Percentiles rank a stretch among this genome's conserved stretches.
These are phyloP conservation scores for Stylosanthes scabra DNA, from an alignment of 331 rosid species.

Conservation along the genomic window DNA sequence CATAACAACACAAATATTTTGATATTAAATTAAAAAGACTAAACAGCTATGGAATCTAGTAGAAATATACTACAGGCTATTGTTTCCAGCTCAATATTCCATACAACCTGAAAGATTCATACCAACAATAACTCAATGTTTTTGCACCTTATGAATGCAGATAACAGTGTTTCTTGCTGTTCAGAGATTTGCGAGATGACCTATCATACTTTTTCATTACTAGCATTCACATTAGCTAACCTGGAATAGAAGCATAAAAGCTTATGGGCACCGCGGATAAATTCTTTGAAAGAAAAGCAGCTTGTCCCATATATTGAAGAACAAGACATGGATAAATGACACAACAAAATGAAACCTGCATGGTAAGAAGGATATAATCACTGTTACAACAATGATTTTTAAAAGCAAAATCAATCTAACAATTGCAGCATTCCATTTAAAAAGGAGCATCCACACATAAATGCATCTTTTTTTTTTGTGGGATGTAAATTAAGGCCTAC, in stretches of 20 bases:
- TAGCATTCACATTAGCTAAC: slow-evolving; percentile 55
- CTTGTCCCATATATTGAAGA: slow-evolving; percentile 97
- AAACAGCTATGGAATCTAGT: slow-evolving; percentile 33
- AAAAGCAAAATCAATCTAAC: slow-evolving; percentile 33
- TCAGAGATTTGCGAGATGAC: slow-evolving; percentile 30
- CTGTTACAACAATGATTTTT: slow-evolving; percentile 29
- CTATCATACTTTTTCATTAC: slow-evolving; percentile 19
- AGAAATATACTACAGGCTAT: slow-evolving; percentile 16
- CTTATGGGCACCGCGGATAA: slow-evolving; percentile 66
- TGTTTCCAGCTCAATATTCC: slow-evolving; percentile 18
- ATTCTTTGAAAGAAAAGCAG: slow-evolving; percentile 90
- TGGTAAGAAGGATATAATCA: slow-evolving; percentile 29
- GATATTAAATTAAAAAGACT: slow-evolving; percentile 32
- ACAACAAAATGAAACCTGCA: slow-evolving; percentile 79
- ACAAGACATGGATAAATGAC: slow-evolving; percentile 82
- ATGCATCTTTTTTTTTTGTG: neutral
- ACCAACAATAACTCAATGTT: slow-evolving; percentile 12
- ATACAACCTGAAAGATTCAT: slow-evolving; percentile 1
- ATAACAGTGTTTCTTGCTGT: slow-evolving; percentile 17
- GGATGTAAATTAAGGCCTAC: neutral
- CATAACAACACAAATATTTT: slow-evolving; percentile 50
- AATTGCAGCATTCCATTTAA: slow-evolving; percentile 23
- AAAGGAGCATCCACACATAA: slow-evolving; percentile 24
- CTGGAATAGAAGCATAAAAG: slow-evolving; percentile 95
- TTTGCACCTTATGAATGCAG: slow-evolving; percentile 26